These are phyloP conservation scores for Teunomyces funiuensis DNA, from an alignment of 805 yeast species.

Conservation along the genomic window DNA sequence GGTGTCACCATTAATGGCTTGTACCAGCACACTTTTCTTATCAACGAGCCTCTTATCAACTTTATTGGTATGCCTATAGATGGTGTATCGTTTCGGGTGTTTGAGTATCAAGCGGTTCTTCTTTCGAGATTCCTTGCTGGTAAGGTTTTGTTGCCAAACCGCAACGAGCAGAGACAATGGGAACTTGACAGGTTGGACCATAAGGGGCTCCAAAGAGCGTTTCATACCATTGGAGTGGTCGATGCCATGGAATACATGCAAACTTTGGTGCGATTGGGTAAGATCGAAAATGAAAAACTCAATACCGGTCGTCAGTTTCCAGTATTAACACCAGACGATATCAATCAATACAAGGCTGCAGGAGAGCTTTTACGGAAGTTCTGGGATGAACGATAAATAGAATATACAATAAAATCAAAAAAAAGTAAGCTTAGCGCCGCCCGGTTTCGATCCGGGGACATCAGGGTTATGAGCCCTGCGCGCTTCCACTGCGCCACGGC, in stretches of 20 bases:
- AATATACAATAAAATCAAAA: not conserved
- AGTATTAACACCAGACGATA: constrained; percentile 15
- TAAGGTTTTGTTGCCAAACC: constrained; percentile 49
- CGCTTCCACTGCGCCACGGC: constrained; percentile 99
- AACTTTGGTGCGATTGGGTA: constrained; percentile 18
- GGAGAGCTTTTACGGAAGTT: constrained; percentile 17
- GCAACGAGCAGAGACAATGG: constrained; percentile 46
- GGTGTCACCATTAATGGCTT: constrained; percentile 38
- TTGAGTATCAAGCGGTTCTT: constrained; percentile 64
- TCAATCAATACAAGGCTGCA: constrained; percentile 13
- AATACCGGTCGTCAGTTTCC: constrained; percentile 25
- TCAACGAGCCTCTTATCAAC: constrained; percentile 61
- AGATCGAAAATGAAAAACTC: constrained; percentile 12
- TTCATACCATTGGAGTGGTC: constrained; percentile 39
- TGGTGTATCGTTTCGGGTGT: constrained; percentile 60
- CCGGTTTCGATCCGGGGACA: constrained; percentile 93
- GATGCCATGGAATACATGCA: constrained; percentile 17
- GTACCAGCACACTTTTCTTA: constrained; percentile 60
- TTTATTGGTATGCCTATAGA: constrained; percentile 62
- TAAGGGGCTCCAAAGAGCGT: constrained; percentile 42
- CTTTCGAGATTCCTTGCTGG: constrained; percentile 63
- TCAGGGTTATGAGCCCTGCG: constrained; percentile 99
- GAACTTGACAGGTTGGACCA: constrained; percentile 35
- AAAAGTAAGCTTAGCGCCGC: constrained; percentile 16
- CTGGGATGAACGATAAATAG: constrained; percentile 19